Evolutionary conservation across 1,284 basidiomycete species (phyloP).

Genomic region (Athelia sp.): DNA sequence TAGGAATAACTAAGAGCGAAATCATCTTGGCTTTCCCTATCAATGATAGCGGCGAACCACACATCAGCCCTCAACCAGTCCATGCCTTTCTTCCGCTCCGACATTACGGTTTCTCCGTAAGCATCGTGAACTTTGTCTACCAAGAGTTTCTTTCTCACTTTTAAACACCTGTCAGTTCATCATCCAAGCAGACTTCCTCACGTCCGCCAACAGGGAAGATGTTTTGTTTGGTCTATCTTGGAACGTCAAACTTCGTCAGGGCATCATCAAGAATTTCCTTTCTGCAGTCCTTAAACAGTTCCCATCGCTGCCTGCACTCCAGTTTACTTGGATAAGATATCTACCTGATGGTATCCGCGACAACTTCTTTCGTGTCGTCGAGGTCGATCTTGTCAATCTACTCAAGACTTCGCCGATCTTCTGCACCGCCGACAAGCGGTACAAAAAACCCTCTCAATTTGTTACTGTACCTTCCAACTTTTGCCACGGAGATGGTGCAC

Average conservation of each 20-base stretch:
- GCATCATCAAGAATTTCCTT: conserved; percentile 7
- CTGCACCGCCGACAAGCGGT: neutral
- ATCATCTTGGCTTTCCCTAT: conserved; percentile 19
- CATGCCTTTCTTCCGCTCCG: conserved; percentile 17
- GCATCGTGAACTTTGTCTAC: neutral
- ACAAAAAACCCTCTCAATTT: neutral
- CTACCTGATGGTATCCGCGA: neutral
- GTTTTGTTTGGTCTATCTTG: conserved; percentile 10
- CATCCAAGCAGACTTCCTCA: conserved; percentile 18
- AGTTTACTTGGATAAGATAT: neutral
- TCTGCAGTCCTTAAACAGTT: neutral
- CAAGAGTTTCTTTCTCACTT: neutral
- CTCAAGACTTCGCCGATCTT: neutral
- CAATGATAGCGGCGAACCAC: conserved; percentile 6
- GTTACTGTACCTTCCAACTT: neutral
- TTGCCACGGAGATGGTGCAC: neutral
- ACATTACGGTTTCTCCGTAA: conserved; percentile 13
- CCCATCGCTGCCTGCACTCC: neutral
- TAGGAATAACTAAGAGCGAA: conserved; percentile 10
- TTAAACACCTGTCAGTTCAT: conserved; percentile 13
- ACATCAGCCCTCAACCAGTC: conserved; percentile 9
- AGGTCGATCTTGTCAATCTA: neutral
- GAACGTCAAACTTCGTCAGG: conserved; percentile 10
- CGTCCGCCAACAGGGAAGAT: conserved; percentile 17
- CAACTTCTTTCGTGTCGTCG: neutral